phyloP scores from a whole-genome alignment of 495 filamentous ascomycete species.

The Daldinia childiae region DNA sequence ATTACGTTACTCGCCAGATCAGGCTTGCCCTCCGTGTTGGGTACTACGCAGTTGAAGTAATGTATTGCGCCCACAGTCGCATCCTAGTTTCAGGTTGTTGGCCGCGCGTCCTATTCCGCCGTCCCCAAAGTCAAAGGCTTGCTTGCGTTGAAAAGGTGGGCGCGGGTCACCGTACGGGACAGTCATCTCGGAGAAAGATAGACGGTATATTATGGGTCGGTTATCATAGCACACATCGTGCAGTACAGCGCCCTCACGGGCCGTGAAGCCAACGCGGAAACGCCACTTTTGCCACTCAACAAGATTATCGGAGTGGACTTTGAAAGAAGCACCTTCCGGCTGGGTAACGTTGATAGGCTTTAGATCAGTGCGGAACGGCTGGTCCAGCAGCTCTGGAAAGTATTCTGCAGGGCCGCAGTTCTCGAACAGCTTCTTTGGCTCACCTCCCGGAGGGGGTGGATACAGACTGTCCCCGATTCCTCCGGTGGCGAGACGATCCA shows the following conservation, averaged over 20 bases:
- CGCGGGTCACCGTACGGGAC: constrained; percentile 81
- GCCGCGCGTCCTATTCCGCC: constrained; percentile 77
- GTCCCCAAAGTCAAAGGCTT: constrained; percentile 82
- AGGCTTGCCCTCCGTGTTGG: constrained; percentile 65
- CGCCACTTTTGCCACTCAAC: constrained; percentile 77
- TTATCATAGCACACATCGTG: constrained; percentile 77
- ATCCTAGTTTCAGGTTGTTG: constrained; percentile 76
- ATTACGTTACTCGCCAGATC: constrained; percentile 74
- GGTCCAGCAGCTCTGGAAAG: constrained; percentile 59
- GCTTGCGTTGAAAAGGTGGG: constrained; percentile 77
- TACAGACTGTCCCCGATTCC: constrained; percentile 40
- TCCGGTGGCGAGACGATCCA: constrained; percentile 64
- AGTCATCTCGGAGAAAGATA: constrained; percentile 79
- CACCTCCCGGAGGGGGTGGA: constrained; percentile 14
- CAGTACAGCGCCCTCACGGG: constrained; percentile 73
- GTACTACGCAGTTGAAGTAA: constrained; percentile 70
- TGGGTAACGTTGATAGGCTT: constrained; percentile 63
- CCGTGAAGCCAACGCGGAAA: constrained; percentile 78
- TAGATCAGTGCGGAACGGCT: constrained; percentile 57
- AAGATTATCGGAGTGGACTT: constrained; percentile 54
- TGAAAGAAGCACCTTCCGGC: constrained; percentile 63
- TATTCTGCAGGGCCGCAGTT: constrained; percentile 60
- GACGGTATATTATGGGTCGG: constrained; percentile 71
- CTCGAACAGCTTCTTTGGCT: constrained; percentile 53
- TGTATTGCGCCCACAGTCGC: constrained; percentile 79